A percentile compares a stretch with the other conserved stretches of the same genome.
These are phyloP conservation scores for Suhomyces atakaporum DNA, from an alignment of 1,139 yeast genomes.

Conservation along the genomic window DNA sequence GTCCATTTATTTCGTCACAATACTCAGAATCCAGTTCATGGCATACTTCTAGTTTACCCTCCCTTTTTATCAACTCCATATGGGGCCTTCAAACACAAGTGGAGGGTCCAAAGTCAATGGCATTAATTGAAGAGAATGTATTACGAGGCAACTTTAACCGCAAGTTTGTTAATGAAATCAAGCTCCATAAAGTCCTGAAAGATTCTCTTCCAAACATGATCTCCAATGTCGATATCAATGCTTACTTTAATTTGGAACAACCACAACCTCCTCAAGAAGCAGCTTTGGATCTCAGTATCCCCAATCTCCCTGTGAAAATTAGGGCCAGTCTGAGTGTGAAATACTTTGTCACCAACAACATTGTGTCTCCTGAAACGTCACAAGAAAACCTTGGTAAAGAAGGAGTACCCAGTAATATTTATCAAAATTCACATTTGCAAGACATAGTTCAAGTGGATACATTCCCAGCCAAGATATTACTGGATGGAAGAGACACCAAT, in stretches of 20 bases:
- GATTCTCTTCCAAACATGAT: conserved; percentile 7
- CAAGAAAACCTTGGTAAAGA: conserved; percentile 10
- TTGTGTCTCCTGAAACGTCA: neutral
- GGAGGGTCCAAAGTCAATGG: conserved; percentile 29
- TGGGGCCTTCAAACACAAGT: conserved; percentile 42
- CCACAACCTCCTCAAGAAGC: conserved; percentile 1
- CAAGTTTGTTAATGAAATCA: conserved; percentile 39
- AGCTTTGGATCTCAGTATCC: conserved; percentile 9
- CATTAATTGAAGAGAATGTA: conserved; percentile 32
- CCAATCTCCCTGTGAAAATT: conserved; percentile 4
- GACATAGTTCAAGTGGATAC: conserved; percentile 35
- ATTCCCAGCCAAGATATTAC: conserved; percentile 29
- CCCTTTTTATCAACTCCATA: conserved; percentile 36
- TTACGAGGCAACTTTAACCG: conserved; percentile 30
- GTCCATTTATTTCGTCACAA: conserved; percentile 6
- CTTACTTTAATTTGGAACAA: conserved; percentile 11
- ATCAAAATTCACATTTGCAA: conserved; percentile 20
- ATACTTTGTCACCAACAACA: conserved; percentile 9
- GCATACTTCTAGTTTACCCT: conserved; percentile 38
- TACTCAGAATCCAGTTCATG: conserved; percentile 35
- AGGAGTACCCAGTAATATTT: conserved; percentile 18
- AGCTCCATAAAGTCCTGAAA: conserved; percentile 16
- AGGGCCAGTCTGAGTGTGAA: neutral
- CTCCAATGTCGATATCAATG: conserved; percentile 20
- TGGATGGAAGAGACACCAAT: conserved; percentile 12